Evolutionary conservation across 1,284 basidiomycete species (phyloP).

Genomic region (Rhodotorula sp.): DNA sequence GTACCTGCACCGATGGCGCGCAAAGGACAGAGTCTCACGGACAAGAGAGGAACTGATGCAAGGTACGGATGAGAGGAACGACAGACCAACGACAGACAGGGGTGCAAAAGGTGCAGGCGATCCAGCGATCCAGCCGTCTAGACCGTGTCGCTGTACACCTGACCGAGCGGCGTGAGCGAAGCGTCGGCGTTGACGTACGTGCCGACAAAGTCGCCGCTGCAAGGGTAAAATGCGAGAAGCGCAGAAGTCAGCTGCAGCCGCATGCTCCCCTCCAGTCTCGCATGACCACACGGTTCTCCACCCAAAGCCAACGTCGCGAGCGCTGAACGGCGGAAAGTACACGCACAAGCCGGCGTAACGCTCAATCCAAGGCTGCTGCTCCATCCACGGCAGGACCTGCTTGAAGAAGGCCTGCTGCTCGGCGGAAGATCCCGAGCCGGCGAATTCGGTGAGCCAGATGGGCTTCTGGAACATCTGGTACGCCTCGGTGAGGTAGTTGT

Average conservation of each 20-base stretch:
- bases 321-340: background rate
- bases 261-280: too few relatives aligned
- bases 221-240: background rate
- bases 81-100: too few relatives aligned
- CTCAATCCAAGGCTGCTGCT: conserved; percentile 24
- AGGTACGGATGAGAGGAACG: too few relatives aligned
- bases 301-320: too few relatives aligned
- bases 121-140: background rate
- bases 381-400: conserved; percentile 38
- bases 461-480: conserved; percentile 14
- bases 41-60: too few relatives aligned
- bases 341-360: conserved; percentile 40
- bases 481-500: conserved; percentile 20
- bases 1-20: too few relatives aligned
- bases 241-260: background rate
- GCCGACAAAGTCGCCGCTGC: conserved; percentile 28
- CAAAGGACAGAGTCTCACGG: too few relatives aligned
- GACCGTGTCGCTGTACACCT: conserved; percentile 5
- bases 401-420: conserved; percentile 29
- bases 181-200: conserved; percentile 28
- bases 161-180: conserved; percentile 17
- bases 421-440: background rate
- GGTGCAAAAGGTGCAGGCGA: too few relatives aligned
- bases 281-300: too few relatives aligned
- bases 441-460: conserved; percentile 35